Conservation (phyloP, 257 asterid species). For the Plantago ovata region DNA sequence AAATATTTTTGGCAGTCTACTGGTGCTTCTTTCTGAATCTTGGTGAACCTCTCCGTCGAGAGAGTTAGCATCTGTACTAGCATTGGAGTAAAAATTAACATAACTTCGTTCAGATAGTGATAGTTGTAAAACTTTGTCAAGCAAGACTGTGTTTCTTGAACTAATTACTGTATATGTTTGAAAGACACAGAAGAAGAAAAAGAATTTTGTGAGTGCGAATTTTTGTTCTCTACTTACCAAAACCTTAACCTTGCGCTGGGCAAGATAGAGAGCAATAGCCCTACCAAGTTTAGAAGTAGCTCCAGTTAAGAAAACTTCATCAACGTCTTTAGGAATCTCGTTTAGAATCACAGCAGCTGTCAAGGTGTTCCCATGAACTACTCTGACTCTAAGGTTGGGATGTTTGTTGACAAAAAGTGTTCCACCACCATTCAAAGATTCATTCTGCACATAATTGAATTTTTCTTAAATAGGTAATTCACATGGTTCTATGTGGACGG, state of each 20-base stretch:
- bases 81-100: background rate
- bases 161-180: too few species aligned
- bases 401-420: constrained; percentile 68
- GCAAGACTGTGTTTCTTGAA: too few species aligned
- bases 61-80: constrained; percentile 72
- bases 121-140: too few species aligned
- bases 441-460: constrained; percentile 44
- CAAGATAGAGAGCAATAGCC: constrained; percentile 81
- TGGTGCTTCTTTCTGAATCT: constrained; percentile 74
- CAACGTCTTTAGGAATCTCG: constrained; percentile 60
- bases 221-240: constrained; percentile 40
- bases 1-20: constrained; percentile 52
- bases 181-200: too few species aligned
- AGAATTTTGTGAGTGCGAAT: background rate
- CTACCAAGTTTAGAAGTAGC: constrained; percentile 94
- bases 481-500: background rate
- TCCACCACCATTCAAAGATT: constrained; percentile 84
- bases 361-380: constrained; percentile 90
- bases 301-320: constrained; percentile 84
- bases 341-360: constrained; percentile 86
- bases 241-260: constrained; percentile 60
- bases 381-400: constrained; percentile 73
- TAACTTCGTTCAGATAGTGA: constrained; percentile 2
- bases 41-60: constrained; percentile 69
- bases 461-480: constrained; percentile 10